phyloP scores from a whole-genome alignment of 1,139 yeast species.

The Taphrina pruni region DNA sequence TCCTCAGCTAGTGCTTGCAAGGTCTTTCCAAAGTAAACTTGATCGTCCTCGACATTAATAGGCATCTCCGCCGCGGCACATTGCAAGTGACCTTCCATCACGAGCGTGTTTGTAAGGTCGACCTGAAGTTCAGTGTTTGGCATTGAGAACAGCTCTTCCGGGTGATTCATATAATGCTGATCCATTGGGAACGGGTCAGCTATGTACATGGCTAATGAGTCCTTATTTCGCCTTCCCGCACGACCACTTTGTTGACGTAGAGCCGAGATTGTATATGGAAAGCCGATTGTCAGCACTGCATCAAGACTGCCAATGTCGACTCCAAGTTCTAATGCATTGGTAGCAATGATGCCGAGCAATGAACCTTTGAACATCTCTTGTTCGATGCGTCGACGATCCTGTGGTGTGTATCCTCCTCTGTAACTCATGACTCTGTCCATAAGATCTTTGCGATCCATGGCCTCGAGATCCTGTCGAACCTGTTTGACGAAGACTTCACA shows the following conservation, averaged over 20 bases:
- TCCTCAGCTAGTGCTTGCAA: constrained; percentile 40
- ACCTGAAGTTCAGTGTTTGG: constrained; percentile 55
- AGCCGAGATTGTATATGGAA: constrained; percentile 83
- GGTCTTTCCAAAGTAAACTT: constrained; percentile 58
- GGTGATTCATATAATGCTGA: constrained; percentile 77
- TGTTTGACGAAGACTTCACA: constrained; percentile 90
- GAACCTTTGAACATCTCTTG: constrained; percentile 86
- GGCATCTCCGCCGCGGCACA: constrained; percentile 93
- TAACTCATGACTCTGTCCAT: constrained; percentile 84
- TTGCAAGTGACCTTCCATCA: constrained; percentile 82
- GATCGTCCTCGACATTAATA: constrained; percentile 60
- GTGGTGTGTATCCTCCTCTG: constrained; percentile 89
- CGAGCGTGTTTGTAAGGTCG: constrained; percentile 62
- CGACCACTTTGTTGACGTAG: constrained; percentile 96
- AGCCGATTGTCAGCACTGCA: constrained; percentile 89
- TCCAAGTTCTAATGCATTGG: constrained; percentile 93
- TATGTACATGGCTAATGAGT: constrained; percentile 79
- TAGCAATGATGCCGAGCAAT: constrained; percentile 84
- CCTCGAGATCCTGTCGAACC: constrained; percentile 52
- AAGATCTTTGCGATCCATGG: constrained; percentile 54
- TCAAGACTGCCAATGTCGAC: constrained; percentile 92
- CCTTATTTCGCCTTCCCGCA: constrained; percentile 82
- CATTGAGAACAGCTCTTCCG: constrained; percentile 64
- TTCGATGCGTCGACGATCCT: constrained; percentile 85
- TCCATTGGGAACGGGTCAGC: constrained; percentile 87